Percentiles rank a stretch among this genome's conserved stretches.
phyloP scores from a whole-genome alignment of 768 basidiomycete genomes.

The Russula earlei region DNA sequence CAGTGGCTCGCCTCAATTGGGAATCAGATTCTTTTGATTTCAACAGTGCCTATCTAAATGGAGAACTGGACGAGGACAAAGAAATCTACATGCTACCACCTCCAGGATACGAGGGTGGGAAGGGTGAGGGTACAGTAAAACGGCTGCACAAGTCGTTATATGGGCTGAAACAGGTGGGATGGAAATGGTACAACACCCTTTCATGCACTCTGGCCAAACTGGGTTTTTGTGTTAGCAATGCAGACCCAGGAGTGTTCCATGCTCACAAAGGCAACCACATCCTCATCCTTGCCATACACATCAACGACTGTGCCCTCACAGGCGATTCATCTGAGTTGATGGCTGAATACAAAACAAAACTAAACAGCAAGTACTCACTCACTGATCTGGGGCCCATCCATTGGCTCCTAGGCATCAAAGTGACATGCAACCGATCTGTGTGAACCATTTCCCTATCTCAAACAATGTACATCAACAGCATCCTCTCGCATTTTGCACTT shows the following conservation, averaged over 20 bases:
- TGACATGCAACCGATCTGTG: no score
- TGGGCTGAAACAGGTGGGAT: neutral
- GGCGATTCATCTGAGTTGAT: neutral
- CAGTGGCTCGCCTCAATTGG: no score
- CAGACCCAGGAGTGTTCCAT: neutral
- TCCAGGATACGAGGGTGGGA: no score
- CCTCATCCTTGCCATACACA: neutral
- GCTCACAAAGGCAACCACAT: rapidly evolving
- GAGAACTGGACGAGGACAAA: no score
- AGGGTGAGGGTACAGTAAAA: no score
- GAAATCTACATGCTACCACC: no score
- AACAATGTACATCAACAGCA: no score
- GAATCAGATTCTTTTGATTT: no score
- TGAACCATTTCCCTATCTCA: no score
- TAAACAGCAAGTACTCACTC: neutral
- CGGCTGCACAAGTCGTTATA: neutral
- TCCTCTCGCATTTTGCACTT: no score
- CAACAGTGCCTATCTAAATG: no score
- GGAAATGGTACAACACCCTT: neutral
- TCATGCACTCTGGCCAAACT: neutral
- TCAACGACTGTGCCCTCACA: neutral
- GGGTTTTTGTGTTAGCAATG: neutral
- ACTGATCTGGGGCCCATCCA: neutral
- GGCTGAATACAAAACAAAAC: neutral
- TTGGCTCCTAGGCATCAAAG: neutral